These are phyloP conservation scores for Salix viminalis DNA, from an alignment of 345 rosid genomes.

Conservation along the genomic window DNA sequence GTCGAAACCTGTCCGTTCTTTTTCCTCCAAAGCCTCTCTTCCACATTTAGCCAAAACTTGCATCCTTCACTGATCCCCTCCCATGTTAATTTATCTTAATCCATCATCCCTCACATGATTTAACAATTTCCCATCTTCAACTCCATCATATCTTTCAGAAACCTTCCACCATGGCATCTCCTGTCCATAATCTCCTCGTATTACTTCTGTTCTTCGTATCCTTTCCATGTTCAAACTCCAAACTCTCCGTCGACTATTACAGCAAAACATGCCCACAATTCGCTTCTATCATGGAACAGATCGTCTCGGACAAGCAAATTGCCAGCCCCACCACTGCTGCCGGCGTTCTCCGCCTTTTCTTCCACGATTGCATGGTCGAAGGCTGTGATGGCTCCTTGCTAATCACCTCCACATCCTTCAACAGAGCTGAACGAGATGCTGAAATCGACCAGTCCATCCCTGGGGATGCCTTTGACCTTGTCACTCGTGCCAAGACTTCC, in stretches of 20 bases:
- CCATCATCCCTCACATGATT: not conserved
- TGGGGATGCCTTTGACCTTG: slow-evolving; percentile 19
- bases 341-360: slow-evolving; percentile 18
- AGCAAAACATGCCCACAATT: slow-evolving; percentile 8
- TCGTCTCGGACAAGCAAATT: slow-evolving; percentile 9
- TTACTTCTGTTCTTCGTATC: not conserved
- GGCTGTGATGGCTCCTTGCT: slow-evolving; percentile 13
- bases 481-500: slow-evolving; percentile 13
- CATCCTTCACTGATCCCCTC: not conserved
- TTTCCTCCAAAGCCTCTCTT: slow-evolving; percentile 28
- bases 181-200: not conserved
- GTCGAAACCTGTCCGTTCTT: not conserved
- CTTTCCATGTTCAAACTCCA: not conserved
- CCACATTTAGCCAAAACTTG: not conserved
- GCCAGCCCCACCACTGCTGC: slow-evolving; percentile 14
- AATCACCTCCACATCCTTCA: slow-evolving; percentile 13
- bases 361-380: slow-evolving; percentile 20
- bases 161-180: not conserved
- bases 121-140: not conserved
- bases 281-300: not conserved
- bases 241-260: slow-evolving; percentile 13
- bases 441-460: slow-evolving; percentile 16
- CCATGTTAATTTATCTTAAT: not conserved
- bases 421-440: slow-evolving; percentile 7
- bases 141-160: not conserved